Base-by-base conservation (phyloP, 441 rosid genomes). In the Mallotus repandus region DNA sequence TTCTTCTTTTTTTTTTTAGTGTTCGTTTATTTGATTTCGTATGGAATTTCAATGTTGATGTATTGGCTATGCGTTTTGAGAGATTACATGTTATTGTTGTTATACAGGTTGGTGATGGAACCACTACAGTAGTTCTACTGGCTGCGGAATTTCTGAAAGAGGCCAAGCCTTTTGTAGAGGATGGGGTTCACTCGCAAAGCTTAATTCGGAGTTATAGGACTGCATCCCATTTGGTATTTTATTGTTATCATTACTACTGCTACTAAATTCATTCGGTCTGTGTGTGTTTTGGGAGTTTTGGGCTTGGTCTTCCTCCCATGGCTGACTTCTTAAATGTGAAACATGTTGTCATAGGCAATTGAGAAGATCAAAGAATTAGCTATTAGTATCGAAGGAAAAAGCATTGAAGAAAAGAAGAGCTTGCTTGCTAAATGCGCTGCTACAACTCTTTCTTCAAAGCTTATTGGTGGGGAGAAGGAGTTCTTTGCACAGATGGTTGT, bases 81-180 rank as follows among this genome's bases (percentile, higher is more conserved):
- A 8, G 29, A 46, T 19, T 61, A 43, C n/a, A 68, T 68, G 25
- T 16, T 61, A 19, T 58, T 63, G 35, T 54, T 70, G 58, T 65
- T 14, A 35, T 55, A 53, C 81, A 93, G 98, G 98, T 94, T 49
- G 99, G 99, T 53, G 99, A 96, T 80, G 98, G 99, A 45, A 96
- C 99, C 25, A 94, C 99, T 38, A 94, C 98, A 1, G 98, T 94
- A n/a, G 98, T 96, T 76, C 86, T 96, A 14, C 91, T 96, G 65
- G 97, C 98, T 0, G 93, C 89, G 10, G 99, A 96, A 85, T 94
- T 96, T 82, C 76, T 94, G 85, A 96, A 78, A 86, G 98, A 94
- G 84, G 99, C 99, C 62, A 96, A 94, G 78, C 98, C 99, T 66
- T 96, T 91, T 72, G 80, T 96, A 48, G 98, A 94, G 75, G 98